Conservation (phyloP, 1,139 yeast genomes). For the Lodderomyces pseudojiufengensis region DNA sequence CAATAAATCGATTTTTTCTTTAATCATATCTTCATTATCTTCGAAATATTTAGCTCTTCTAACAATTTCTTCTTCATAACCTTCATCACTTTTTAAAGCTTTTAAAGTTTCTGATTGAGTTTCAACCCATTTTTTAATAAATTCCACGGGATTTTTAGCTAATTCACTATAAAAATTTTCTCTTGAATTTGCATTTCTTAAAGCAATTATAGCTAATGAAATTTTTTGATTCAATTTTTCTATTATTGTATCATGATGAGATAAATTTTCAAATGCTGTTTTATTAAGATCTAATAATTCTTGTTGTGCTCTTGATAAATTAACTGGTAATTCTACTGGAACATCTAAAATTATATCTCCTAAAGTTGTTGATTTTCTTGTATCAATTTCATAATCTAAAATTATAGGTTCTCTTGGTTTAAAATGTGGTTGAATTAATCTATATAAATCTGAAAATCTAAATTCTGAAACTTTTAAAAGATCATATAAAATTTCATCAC, state of each 20-base stretch:
- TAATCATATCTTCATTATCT: conserved; percentile 61
- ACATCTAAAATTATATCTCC: conserved; percentile 82
- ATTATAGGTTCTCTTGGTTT: conserved; percentile 78
- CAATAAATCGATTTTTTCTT: conserved; percentile 73
- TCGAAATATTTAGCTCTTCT: conserved; percentile 79
- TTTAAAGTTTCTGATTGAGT: conserved; percentile 73
- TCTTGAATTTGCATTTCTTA: conserved; percentile 53
- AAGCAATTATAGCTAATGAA: conserved; percentile 58
- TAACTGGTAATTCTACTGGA: conserved; percentile 54
- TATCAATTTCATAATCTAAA: conserved; percentile 69
- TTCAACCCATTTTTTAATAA: conserved; percentile 68
- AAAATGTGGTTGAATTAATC: conserved; percentile 54
- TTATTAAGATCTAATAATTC: conserved; percentile 40
- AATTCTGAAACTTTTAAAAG: conserved; percentile 53
- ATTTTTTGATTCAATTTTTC: conserved; percentile 58
- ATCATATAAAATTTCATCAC: conserved; percentile 63
- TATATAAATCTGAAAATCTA: conserved; percentile 72
- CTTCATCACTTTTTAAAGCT: conserved; percentile 80
- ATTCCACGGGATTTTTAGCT: conserved; percentile 72
- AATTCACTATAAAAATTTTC: conserved; percentile 65
- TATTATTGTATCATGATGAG: conserved; percentile 47
- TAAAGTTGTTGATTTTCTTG: conserved; percentile 70
- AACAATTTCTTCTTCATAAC: conserved; percentile 85
- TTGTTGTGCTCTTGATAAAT: conserved; percentile 36
- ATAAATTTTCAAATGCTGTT: conserved; percentile 34